phyloP scores from a whole-genome alignment of 2,329 filamentous ascomycete genomes.

The Pseudocercospora cruenta region DNA sequence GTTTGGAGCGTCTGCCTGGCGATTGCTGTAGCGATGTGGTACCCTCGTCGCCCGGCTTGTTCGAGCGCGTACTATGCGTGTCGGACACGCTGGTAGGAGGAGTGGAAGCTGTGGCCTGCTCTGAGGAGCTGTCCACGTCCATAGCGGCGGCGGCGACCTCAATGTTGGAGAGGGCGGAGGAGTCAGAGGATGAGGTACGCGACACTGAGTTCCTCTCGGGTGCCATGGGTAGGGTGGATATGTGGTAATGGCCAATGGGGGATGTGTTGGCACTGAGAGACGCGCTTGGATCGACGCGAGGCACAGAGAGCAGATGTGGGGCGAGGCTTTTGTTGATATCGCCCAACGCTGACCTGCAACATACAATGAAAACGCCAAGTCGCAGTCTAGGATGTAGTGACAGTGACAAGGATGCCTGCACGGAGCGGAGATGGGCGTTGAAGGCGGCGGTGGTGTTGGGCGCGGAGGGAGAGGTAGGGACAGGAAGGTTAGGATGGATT shows the following conservation, averaged over 20 bases:
- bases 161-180: slow-evolving; percentile 49
- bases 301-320: slow-evolving; percentile 10
- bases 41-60: slow-evolving; percentile 31
- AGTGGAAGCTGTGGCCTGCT: slow-evolving; percentile 59
- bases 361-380: slow-evolving; percentile 2
- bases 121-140: slow-evolving; percentile 41
- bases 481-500: not conserved
- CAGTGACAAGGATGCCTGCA: not conserved
- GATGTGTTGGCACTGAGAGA: slow-evolving; percentile 3
- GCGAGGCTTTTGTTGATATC: slow-evolving; percentile 3
- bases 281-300: slow-evolving; percentile 11
- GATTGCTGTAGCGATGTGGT: slow-evolving; percentile 24
- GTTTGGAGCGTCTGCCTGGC: slow-evolving; percentile 54
- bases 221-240: slow-evolving; percentile 10
- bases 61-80: slow-evolving; percentile 57
- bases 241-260: not conserved
- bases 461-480: slow-evolving; percentile 2
- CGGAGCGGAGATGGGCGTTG: not conserved
- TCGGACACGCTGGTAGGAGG: slow-evolving; percentile 70
- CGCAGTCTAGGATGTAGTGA: not conserved
- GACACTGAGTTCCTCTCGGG: slow-evolving; percentile 28
- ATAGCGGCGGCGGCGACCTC: slow-evolving; percentile 39
- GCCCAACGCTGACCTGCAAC: not conserved
- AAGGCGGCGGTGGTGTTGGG: not conserved
- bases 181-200: slow-evolving; percentile 46